Evolutionary conservation across 2,329 filamentous ascomycete species (phyloP).

Genomic region (Clarireedia homoeocarpa): DNA sequence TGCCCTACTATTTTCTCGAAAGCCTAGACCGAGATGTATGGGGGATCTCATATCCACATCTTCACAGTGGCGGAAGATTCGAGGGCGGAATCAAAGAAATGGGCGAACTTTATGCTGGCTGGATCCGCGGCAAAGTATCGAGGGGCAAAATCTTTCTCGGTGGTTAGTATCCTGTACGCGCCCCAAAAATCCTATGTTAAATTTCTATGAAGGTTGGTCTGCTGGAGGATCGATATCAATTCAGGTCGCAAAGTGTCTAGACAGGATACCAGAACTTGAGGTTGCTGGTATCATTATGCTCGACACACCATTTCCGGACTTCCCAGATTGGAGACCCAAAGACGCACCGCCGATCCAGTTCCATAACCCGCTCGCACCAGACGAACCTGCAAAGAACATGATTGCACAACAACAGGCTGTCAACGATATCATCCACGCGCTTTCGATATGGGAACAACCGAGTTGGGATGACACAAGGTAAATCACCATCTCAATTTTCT

Average conservation of each 20-base stretch:
- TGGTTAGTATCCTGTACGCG: not conserved
- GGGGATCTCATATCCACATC: constrained; percentile 6
- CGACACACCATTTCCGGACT: constrained; percentile 1
- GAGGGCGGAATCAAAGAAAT: not conserved
- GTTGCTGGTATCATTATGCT: constrained; percentile 1
- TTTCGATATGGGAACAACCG: not conserved
- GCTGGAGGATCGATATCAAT: constrained; percentile 2
- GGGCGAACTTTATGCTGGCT: constrained; percentile 1
- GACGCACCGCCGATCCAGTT: not conserved
- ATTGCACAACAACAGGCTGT: constrained; percentile 1
- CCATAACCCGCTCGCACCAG: not conserved
- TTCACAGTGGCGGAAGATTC: not conserved
- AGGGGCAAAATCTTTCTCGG: constrained; percentile 3
- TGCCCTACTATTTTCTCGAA: constrained; percentile 6
- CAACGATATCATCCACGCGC: constrained; percentile 3
- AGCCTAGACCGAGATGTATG: constrained; percentile 2
- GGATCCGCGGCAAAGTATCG: not conserved
- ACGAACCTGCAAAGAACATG: not conserved
- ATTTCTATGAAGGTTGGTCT: not conserved
- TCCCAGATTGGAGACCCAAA: constrained; percentile 5
- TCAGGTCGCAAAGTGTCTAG: not conserved
- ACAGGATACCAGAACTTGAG: not conserved
- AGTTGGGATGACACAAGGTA: constrained; percentile 3
- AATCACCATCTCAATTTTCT: not conserved
- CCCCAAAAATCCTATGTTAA: not conserved